These are phyloP conservation scores for Lactuca sativa DNA, from an alignment of 129 eudicot genomes.

Conservation along the genomic window DNA sequence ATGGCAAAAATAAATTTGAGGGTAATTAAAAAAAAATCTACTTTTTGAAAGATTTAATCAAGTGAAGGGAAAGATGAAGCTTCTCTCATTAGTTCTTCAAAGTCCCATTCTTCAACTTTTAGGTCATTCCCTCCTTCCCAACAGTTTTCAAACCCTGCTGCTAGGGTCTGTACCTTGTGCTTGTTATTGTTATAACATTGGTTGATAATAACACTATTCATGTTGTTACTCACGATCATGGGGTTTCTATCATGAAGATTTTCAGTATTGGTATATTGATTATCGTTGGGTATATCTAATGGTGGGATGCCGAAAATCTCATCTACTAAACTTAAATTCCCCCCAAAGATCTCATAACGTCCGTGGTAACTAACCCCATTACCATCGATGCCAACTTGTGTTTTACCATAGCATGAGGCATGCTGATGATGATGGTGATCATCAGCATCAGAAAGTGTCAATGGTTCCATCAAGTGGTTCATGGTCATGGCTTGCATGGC, in stretches of 20 bases:
- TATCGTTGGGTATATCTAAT: constrained; percentile 42
- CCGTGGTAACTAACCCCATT: constrained; percentile 38
- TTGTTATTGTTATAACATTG: constrained; percentile 34
- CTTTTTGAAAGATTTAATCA: constrained; percentile 35
- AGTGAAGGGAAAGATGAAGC: constrained; percentile 60
- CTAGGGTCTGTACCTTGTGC: constrained; percentile 41
- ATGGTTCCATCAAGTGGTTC: constrained; percentile 39
- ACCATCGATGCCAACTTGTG: constrained; percentile 42
- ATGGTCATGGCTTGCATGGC: constrained; percentile 49
- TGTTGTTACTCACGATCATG: constrained; percentile 34
- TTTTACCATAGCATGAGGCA: constrained; percentile 40
- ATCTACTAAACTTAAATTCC: constrained; percentile 49
- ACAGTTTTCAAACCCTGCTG: constrained; percentile 39
- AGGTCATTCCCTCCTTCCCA: constrained; percentile 71
- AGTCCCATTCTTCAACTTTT: constrained; percentile 82
- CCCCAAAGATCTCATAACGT: constrained; percentile 52
- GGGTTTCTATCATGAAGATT: constrained; percentile 30
- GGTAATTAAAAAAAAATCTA: constrained; percentile 20
- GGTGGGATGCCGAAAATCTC: constrained; percentile 55
- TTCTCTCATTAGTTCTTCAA: constrained; percentile 86
- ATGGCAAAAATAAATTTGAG: constrained; percentile 27
- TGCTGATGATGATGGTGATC: constrained; percentile 19
- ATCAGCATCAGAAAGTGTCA: constrained; percentile 19
- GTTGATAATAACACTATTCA: constrained; percentile 33
- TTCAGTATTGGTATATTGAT: constrained; percentile 31